phyloP scores from a whole-genome alignment of 164 flowering plant genomes.

The Echeveria elegans region DNA sequence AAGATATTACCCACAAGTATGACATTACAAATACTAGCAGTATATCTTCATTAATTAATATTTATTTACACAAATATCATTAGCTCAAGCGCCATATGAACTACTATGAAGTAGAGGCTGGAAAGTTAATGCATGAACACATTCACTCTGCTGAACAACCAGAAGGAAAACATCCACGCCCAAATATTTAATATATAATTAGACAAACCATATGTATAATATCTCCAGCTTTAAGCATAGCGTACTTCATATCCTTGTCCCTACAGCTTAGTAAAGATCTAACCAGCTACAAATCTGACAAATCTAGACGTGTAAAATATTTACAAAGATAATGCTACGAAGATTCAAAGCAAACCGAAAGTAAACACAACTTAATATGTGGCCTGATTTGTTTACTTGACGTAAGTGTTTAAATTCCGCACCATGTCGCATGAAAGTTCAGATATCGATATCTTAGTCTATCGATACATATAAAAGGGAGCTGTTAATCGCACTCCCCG shows the following conservation, averaged over 20 bases:
- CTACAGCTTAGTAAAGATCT: background rate
- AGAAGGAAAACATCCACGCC: background rate
- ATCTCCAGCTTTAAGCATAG: background rate
- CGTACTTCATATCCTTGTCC: background rate
- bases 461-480: no score
- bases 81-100: no score
- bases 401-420: no score
- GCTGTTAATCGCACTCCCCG: no score
- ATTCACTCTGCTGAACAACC: background rate
- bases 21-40: no score
- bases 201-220: background rate
- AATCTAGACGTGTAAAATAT: background rate
- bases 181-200: background rate
- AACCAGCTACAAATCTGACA: background rate
- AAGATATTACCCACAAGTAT: no score
- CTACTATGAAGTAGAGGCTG: background rate
- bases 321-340: background rate
- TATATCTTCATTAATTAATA: constrained; percentile 44
- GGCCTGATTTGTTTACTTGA: no score
- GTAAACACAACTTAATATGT: no score
- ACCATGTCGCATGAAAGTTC: no score
- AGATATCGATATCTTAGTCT: no score
- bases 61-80: no score
- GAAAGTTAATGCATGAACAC: background rate
- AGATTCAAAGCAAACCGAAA: background rate